Base-by-base conservation (phyloP, 305 asterid species). In the Nicotiana rustica region DNA sequence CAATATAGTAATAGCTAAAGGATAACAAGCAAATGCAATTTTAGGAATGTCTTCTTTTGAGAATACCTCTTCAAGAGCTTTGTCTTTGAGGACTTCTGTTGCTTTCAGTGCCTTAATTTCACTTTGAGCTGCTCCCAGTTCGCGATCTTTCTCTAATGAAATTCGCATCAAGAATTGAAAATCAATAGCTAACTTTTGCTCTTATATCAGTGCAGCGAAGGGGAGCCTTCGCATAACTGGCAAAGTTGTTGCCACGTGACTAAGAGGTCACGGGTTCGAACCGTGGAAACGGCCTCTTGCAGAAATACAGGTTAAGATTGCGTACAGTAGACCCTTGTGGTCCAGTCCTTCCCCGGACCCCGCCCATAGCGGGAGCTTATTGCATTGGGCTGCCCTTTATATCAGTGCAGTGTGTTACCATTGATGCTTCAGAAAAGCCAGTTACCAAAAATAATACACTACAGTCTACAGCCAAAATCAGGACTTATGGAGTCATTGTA, bases 1-100 rank as follows among this genome's bases (percentile, higher is more conserved):
- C n/a, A 0, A 38, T 18, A 79, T 67, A 29, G 15, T 47, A 5
- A 6, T 79, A 47, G 41, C 15, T 13, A 17, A 78, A 19, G 4
- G 2, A 1, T 33, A 25, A 78, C 41, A 59, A 59, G 60, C 9
- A 59, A 61, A 61, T 41, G 62, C 17, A 79, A 3, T 18, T 21
- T 36, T 17, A 3, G 2, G 21, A 62, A 19, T 12, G 70, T 65
- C 70, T 76, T 2, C 38, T 35, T 41, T 19, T 71, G 38, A 71
- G 79, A 82, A 56, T 92, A 93, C 98, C 98, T 94, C 97, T 86
- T 93, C 95, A 18, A 94, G 81, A 60, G 96, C 97, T 86, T 90
- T 94, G 83, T 94, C 95, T 91, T 94, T 96, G 65, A 91, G 86
- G 44, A 85, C 89, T 81, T 91, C 94, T 31, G 95, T 89, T 81